Evolutionary conservation across 2,329 filamentous ascomycete genomes (phyloP).

Genomic region (Metarhizium rileyi): DNA sequence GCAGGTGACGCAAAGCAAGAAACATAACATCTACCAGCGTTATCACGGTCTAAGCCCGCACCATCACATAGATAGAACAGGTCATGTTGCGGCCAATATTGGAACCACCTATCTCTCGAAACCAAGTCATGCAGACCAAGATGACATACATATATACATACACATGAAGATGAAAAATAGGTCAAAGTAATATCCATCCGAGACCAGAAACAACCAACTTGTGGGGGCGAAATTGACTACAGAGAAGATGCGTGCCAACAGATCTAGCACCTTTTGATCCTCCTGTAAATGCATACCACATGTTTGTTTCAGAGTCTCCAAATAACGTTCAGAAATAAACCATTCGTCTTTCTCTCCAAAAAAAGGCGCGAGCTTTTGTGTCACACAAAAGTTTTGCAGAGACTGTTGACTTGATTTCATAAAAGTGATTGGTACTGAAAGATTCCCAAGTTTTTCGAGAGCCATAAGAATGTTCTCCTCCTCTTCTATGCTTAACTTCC

Average conservation of each 20-base stretch:
- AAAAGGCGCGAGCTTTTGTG: not conserved
- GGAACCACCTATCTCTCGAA: not conserved
- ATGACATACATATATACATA: not conserved
- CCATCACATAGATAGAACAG: no score
- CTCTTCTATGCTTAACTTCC: not conserved
- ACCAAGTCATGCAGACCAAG: not conserved
- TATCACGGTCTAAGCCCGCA: no score
- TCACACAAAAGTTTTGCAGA: no score
- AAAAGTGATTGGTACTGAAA: not conserved
- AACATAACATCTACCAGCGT: no score
- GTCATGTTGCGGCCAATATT: not conserved
- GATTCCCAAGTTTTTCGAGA: not conserved
- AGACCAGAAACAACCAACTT: not conserved
- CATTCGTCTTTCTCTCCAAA: not conserved
- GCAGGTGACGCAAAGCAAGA: no score
- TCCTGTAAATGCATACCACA: not conserved
- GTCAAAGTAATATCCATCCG: not conserved
- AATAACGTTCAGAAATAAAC: not conserved
- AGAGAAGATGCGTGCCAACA: not conserved
- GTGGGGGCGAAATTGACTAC: not conserved
- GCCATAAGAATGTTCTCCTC: not conserved
- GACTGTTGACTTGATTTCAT: conserved; percentile 2
- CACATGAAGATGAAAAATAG: not conserved
- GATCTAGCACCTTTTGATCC: not conserved
- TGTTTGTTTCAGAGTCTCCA: not conserved